These are phyloP conservation scores for Gynochthodes officinalis DNA, from an alignment of 257 asterid genomes.

Conservation along the genomic window DNA sequence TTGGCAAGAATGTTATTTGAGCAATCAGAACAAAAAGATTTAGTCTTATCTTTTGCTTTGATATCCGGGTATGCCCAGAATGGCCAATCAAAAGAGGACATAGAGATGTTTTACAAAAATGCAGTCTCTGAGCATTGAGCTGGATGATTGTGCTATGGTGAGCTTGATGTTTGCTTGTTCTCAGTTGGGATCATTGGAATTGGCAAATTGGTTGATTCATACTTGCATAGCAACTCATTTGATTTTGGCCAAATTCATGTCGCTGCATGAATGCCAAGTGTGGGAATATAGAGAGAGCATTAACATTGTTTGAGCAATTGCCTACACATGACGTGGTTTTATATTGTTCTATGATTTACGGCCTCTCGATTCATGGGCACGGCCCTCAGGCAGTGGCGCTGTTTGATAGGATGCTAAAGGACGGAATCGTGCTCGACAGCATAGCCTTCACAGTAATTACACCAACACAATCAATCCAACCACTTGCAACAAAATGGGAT, in stretches of 20 bases:
- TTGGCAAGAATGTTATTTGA: constrained; percentile 61
- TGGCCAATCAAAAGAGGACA: constrained; percentile 52
- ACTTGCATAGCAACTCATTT: constrained; percentile 31
- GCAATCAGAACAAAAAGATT: constrained; percentile 42
- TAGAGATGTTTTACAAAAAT: constrained; percentile 47
- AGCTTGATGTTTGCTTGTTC: too few relatives aligned
- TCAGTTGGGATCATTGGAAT: too few relatives aligned
- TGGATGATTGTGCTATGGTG: constrained; percentile 61
- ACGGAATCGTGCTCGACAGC: constrained; percentile 54
- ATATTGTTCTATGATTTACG: constrained; percentile 84
- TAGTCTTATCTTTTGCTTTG: constrained; percentile 61
- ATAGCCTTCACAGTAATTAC: too few relatives aligned
- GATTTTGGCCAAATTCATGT: constrained; percentile 47
- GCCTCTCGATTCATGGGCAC: constrained; percentile 52
- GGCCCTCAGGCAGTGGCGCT: constrained; percentile 46
- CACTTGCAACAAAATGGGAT: too few relatives aligned
- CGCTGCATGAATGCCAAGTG: constrained; percentile 67
- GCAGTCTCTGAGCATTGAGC: constrained; percentile 39
- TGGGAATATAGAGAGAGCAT: constrained; percentile 72
- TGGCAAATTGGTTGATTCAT: constrained; percentile 60
- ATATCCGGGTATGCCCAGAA: constrained; percentile 71
- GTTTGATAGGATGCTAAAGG: constrained; percentile 57
- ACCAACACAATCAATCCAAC: too few relatives aligned
- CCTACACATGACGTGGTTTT: too few relatives aligned
- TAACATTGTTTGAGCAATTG: too few relatives aligned